Evolutionary conservation across 345 rosid species (phyloP).

Genomic region (Luvunga scandens): DNA sequence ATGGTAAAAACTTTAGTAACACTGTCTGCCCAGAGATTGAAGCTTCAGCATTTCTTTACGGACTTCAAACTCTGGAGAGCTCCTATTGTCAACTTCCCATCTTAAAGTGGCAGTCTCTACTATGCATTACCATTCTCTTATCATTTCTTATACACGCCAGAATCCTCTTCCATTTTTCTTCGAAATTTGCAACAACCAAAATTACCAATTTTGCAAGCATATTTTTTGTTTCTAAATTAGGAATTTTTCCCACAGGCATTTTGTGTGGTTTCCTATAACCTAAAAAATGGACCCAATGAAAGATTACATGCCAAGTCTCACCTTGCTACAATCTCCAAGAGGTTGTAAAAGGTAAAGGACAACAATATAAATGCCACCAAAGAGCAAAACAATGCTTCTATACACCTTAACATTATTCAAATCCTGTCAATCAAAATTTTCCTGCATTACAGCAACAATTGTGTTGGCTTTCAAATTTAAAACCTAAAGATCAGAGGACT

Average conservation of each 20-base stretch:
- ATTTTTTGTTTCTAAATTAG: not conserved
- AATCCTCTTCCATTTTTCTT: not conserved
- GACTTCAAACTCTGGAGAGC: not conserved
- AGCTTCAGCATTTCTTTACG: not conserved
- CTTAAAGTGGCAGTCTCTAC: not conserved
- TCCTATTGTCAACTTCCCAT: not conserved
- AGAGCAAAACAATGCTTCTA: not conserved
- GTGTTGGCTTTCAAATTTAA: conserved; percentile 7
- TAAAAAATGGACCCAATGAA: not conserved
- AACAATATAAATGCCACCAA: conserved; percentile 4
- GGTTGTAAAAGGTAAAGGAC: conserved; percentile 6
- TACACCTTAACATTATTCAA: conserved; percentile 14
- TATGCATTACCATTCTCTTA: not conserved
- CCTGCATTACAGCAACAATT: conserved; percentile 14
- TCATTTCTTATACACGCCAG: not conserved
- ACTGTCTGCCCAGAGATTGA: not conserved
- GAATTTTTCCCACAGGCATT: not conserved
- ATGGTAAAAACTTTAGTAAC: not conserved
- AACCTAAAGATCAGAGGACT: conserved; percentile 3
- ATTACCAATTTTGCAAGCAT: not conserved
- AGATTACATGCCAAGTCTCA: not conserved
- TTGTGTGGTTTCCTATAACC: not conserved
- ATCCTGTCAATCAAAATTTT: conserved; percentile 7
- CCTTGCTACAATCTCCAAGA: conserved; percentile 10
- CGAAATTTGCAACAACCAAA: not conserved